Evolutionary conservation across 2,329 filamentous ascomycete genomes (phyloP), one percentile per base, ranked within the genome.

Genomic region (Fusarium nygamai): DNA sequence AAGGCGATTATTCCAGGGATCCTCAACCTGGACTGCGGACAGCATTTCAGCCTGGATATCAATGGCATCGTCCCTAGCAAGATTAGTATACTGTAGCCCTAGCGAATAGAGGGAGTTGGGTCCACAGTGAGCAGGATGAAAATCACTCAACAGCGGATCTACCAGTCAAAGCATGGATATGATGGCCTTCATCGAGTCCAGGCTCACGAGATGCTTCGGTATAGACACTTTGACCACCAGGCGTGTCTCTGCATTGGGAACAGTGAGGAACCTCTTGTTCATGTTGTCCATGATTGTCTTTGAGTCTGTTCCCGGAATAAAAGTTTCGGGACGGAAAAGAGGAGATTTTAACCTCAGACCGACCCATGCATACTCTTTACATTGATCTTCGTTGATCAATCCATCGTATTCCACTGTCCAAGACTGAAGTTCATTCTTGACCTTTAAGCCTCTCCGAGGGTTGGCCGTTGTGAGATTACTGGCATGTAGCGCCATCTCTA

Each of bases 1-100:
- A 20, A 77, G 54, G 13, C 58, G 64, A 31, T 77, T 59, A 20
- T 67, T 64, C 75, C 75, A 77, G 13, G 72, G 74, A 27, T 75
- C 75, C 19, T 69, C 51, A 22, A 72, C 17, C 12, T 53, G 51
- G 34, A 66, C 22, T 9, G 44, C 39, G 19, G 53, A 64, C 7
- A 50, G 29, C 41, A 75, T 41, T 48, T 73, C 53, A 20, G 46
- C 16, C 14, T 48, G 41, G 16, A 76, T 14, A 31, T 71, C 29
- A 33, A 73, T n/a, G 14, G 48, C 43, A 20, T 38, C 13, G 11
- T 56, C 44, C 8, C 54, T 65, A 12, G 53, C 41, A 20, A 75
- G 36, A 22, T 67, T 65, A 41, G 62, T 70, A 43, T 67, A 76
- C 51, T 77, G 74, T 1, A 77, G 46, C n/a, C 75, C 75, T 11